Evolutionary conservation across 1,284 basidiomycete species (phyloP), one percentile per base, ranked within the genome.

Genomic region (Austropuccinia psidii): DNA sequence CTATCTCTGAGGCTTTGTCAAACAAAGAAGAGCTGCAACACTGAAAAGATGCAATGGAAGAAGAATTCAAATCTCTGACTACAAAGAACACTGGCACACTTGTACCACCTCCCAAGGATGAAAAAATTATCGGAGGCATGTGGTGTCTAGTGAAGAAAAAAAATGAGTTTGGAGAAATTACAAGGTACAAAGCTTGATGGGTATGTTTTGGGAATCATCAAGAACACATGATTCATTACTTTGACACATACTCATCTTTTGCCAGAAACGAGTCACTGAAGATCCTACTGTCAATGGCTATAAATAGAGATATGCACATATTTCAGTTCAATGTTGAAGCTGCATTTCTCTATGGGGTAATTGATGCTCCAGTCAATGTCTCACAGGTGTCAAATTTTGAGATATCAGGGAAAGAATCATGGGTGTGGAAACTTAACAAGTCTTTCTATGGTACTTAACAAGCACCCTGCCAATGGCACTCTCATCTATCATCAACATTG

Each of bases 181-280:
- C 21, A 4, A 3, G 62, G 3, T 47, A 65, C 31, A 65, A 65
- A 33, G 62, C 62, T 11, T n/a, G n/a, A 61, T 69, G 41, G 52
- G 54, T 69, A 9, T 17, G 27, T 4, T 66, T 66, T 37, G 47
- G 64, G 11, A 66, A 66, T 27, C 45, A 66, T 66, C 64, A 66
- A 52, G 37, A 33, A 33, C 31, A 50, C 21, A 54, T 49, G 49
- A 17, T 50, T 11, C 45, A 66, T 39, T 66, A 66, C 13, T 47
- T 64, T 15, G 37, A 64, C 17, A 64, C 60, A 3, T 64, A 64
- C 39, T 19, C 60, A 9, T 43, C 15, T 3, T 33, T 64, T 5
- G 62, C 43, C 5, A 5, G 27, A 50, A 50, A 47, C 13, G 47
- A 66, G 13, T 66, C 47, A 9, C 24, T 66, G 21, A 49, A 66